phyloP scores from a whole-genome alignment of 2,329 filamentous ascomycete genomes.

The Talaromyces albobiverticillius region DNA sequence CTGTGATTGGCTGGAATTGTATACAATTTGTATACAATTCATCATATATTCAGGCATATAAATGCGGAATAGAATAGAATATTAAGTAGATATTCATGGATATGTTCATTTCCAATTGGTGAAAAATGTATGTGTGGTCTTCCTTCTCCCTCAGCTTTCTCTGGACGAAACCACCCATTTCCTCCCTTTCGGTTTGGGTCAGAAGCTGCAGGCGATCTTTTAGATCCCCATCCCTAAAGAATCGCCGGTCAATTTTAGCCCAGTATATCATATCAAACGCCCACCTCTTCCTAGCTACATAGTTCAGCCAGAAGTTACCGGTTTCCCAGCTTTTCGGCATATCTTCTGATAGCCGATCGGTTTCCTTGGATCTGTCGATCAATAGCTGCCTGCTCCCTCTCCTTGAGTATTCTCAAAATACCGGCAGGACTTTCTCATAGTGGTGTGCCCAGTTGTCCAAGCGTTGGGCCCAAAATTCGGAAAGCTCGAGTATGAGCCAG shows the following conservation, averaged over 20 bases:
- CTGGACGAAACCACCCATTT: slow-evolving; percentile 19
- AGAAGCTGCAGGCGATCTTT: slow-evolving; percentile 19
- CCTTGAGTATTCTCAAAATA: slow-evolving; percentile 16
- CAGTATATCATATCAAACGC: slow-evolving; percentile 27
- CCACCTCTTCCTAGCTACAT: slow-evolving; percentile 22
- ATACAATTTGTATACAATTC: background rate
- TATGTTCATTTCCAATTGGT: background rate
- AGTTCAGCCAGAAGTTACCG: slow-evolving; percentile 22
- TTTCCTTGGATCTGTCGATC: slow-evolving; percentile 2
- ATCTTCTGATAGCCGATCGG: slow-evolving; percentile 14
- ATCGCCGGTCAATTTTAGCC: slow-evolving; percentile 22
- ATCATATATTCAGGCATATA: background rate
- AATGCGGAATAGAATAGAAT: no score
- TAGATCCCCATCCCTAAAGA: slow-evolving; percentile 21
- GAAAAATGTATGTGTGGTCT: background rate
- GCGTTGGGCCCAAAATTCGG: slow-evolving; percentile 19
- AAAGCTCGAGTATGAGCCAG: slow-evolving; percentile 28
- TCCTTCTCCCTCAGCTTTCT: slow-evolving; percentile 16
- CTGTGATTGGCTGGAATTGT: slow-evolving; percentile 2
- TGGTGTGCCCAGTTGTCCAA: slow-evolving; percentile 17
- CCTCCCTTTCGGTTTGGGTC: slow-evolving; percentile 18
- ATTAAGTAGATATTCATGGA: no score
- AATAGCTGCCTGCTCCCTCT: slow-evolving; percentile 11
- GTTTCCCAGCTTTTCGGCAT: slow-evolving; percentile 21
- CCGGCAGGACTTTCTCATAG: slow-evolving; percentile 17